phyloP scores from a whole-genome alignment of 805 yeast species.

The Pichia cabralensis region DNA sequence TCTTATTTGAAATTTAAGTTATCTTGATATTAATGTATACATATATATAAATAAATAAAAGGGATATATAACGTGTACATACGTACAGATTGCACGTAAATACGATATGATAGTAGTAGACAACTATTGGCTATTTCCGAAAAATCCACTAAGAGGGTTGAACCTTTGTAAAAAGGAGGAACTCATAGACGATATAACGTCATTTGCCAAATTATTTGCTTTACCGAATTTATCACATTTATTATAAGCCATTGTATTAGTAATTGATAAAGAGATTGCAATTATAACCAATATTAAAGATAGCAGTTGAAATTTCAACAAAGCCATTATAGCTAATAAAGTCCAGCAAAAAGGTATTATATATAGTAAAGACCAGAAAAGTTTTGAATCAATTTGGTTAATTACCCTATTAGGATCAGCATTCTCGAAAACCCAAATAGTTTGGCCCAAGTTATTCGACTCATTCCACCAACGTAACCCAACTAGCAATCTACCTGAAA shows the following conservation, averaged over 20 bases:
- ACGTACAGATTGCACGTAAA: background rate
- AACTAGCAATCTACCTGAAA: constrained; percentile 80
- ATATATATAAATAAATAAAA: background rate
- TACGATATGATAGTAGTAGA: no score
- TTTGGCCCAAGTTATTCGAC: constrained; percentile 50
- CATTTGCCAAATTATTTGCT: constrained; percentile 58
- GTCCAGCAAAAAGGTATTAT: constrained; percentile 69
- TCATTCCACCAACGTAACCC: constrained; percentile 99
- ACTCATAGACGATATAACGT: constrained; percentile 44
- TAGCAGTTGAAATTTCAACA: constrained; percentile 66
- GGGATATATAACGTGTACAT: background rate
- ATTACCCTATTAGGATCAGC: constrained; percentile 64
- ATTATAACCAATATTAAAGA: constrained; percentile 53
- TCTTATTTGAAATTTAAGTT: constrained; percentile 21
- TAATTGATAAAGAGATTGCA: constrained; percentile 61
- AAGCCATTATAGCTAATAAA: constrained; percentile 63
- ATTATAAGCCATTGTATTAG: constrained; percentile 85
- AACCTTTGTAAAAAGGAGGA: constrained; percentile 34
- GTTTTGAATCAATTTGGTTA: constrained; percentile 85
- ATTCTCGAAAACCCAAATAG: constrained; percentile 81
- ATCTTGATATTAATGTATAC: background rate
- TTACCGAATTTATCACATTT: constrained; percentile 87
- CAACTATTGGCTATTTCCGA: no score
- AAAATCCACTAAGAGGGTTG: constrained; percentile 27
- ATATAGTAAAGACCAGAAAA: constrained; percentile 79